Evolutionary conservation across 768 basidiomycete species (phyloP).

Genomic region (Tricholoma sp.): DNA sequence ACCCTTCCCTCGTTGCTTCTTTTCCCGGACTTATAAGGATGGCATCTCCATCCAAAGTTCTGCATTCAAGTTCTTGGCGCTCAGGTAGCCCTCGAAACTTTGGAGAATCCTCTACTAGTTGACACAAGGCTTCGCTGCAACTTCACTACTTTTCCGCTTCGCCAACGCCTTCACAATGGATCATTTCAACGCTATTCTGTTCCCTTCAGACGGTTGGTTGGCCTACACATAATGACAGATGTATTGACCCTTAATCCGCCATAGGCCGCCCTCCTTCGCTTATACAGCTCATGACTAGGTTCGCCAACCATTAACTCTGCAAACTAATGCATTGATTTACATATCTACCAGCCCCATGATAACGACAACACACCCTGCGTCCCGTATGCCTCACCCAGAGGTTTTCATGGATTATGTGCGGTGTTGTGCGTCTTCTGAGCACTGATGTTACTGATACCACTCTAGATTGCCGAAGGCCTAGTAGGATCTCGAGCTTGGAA

Average conservation of each 20-base stretch:
- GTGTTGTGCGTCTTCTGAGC: constrained; percentile 5
- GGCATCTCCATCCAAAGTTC: background rate
- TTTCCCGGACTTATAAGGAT: constrained; percentile 18
- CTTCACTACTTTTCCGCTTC: constrained; percentile 13
- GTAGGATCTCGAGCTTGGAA: constrained; percentile 68
- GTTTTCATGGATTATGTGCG: constrained; percentile 76
- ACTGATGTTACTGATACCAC: constrained; percentile 8
- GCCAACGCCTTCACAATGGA: constrained; percentile 44
- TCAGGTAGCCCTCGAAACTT: constrained; percentile 13
- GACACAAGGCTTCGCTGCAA: constrained; percentile 6
- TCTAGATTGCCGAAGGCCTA: constrained; percentile 63
- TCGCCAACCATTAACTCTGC: constrained; percentile 15
- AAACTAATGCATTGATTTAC: constrained; percentile 3
- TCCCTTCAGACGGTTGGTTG: constrained; percentile 62
- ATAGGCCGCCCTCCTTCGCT: constrained; percentile 65
- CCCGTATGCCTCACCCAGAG: constrained; percentile 78
- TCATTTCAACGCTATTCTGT: constrained; percentile 69
- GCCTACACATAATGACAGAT: background rate
- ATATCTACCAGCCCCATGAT: constrained; percentile 34
- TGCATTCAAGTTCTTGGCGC: constrained; percentile 14
- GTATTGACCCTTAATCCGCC: background rate
- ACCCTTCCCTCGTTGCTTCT: constrained; percentile 37
- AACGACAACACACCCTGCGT: constrained; percentile 39
- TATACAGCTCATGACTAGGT: constrained; percentile 73
- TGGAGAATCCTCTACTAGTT: constrained; percentile 5